Evolutionary conservation across 139 green algal species (phyloP).

Genomic region (Desmodesmus armatus): DNA sequence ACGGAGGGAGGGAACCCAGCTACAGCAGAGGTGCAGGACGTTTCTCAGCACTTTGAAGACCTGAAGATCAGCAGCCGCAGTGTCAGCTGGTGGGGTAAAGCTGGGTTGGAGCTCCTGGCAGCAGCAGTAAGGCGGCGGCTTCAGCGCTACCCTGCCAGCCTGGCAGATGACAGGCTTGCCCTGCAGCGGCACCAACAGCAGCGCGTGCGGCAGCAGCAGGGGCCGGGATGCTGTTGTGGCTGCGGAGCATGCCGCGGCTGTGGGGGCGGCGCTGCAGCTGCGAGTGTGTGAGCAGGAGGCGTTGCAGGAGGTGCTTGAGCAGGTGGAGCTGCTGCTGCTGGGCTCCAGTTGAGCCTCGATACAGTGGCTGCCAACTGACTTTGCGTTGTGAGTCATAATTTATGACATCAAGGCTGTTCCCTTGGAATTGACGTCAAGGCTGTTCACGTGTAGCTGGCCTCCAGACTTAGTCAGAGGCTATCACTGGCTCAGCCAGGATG

Average conservation of each 20-base stretch:
- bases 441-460: too few species aligned
- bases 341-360: too few species aligned
- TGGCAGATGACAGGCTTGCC: neutral
- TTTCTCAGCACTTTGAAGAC: constrained; percentile 26
- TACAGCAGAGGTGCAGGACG: neutral
- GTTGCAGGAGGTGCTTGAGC: neutral
- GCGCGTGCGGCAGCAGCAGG: neutral
- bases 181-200: neutral
- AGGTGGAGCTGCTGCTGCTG: too few species aligned
- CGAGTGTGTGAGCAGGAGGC: constrained; percentile 26
- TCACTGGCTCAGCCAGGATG: too few species aligned
- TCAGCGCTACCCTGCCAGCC: neutral
- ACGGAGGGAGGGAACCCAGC: neutral
- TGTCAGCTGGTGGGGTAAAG: constrained; percentile 1
- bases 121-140: neutral
- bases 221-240: neutral
- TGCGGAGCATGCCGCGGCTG: constrained; percentile 29
- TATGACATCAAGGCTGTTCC: too few species aligned
- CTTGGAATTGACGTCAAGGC: too few species aligned
- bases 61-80: neutral
- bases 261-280: constrained; percentile 16
- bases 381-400: too few species aligned
- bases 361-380: too few species aligned
- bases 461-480: too few species aligned
- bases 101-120: constrained; percentile 1